Evolutionary conservation across 1,284 basidiomycete species (phyloP).

Genomic region (Sparassis latifolia): DNA sequence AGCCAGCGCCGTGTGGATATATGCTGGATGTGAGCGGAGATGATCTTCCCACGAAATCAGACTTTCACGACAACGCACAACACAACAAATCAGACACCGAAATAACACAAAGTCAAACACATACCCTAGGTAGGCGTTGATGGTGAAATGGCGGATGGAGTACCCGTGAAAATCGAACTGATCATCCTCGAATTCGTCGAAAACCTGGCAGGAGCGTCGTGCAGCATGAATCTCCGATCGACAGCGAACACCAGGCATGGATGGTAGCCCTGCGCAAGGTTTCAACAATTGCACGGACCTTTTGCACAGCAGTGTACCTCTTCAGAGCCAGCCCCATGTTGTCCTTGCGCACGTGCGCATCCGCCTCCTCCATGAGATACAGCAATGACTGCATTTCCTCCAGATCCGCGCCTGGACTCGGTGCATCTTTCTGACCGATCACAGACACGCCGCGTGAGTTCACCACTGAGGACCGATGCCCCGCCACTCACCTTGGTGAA

Average conservation of each 20-base stretch:
- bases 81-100: not conserved
- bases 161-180: constrained; percentile 99
- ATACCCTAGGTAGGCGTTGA: constrained; percentile 82
- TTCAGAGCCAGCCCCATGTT: constrained; percentile 84
- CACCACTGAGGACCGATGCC: not conserved
- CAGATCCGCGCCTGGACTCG: constrained; percentile 73
- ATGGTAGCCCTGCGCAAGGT: not conserved
- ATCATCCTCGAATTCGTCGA: constrained; percentile 89
- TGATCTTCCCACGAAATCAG: constrained; percentile 81
- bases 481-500: constrained; percentile 75
- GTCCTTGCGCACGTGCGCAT: constrained; percentile 59
- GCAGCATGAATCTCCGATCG: not conserved
- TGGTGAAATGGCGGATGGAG: constrained; percentile 84
- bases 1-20: constrained; percentile 68
- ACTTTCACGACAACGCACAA: constrained; percentile 31
- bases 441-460: not conserved
- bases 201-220: constrained; percentile 43
- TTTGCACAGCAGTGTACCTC: constrained; percentile 74
- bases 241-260: constrained; percentile 1
- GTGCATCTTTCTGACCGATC: constrained; percentile 69
- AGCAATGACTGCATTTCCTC: constrained; percentile 96
- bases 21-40: constrained; percentile 70
- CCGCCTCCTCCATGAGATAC: constrained; percentile 82
- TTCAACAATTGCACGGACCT: constrained; percentile 35
- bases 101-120: constrained; percentile 3